These are phyloP conservation scores for Lyophyllum decastes DNA, from an alignment of 768 basidiomycete species.

Conservation along the genomic window DNA sequence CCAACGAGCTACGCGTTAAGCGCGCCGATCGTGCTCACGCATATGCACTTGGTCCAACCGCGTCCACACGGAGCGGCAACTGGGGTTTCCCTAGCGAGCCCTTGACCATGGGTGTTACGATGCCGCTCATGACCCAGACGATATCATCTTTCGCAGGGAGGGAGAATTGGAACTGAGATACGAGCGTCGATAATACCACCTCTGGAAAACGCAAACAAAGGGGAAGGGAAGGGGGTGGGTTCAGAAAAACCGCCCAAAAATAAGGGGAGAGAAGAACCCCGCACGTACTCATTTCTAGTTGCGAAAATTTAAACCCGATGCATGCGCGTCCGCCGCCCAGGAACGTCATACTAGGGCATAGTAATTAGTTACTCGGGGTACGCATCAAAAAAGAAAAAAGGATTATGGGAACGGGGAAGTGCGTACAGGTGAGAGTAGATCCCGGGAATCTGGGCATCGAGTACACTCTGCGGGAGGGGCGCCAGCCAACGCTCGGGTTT, in stretches of 20 bases:
- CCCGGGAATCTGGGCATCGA: conserved; percentile 21
- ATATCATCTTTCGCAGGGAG: background rate
- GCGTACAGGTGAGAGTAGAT: conserved; percentile 26
- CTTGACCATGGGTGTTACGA: background rate
- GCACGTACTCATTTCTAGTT: background rate
- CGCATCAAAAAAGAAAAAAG: background rate
- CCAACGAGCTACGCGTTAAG: too few relatives aligned
- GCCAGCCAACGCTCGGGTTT: conserved; percentile 42
- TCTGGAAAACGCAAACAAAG: too few relatives aligned
- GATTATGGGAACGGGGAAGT: too few relatives aligned
- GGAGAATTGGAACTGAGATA: conserved; percentile 27
- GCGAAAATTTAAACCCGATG: conserved; percentile 16
- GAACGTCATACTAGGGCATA: conserved; percentile 36
- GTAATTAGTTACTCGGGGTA: background rate
- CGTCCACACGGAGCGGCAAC: too few relatives aligned
- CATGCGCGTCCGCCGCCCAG: too few relatives aligned
- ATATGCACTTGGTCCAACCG: too few relatives aligned
- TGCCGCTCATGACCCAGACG: conserved; percentile 1
- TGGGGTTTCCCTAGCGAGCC: too few relatives aligned
- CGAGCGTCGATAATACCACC: conserved; percentile 14
- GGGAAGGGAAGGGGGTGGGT: too few relatives aligned
- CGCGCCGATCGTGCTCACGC: too few relatives aligned
- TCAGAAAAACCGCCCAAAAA: background rate
- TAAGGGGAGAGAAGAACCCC: too few relatives aligned
- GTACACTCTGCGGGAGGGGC: conserved; percentile 26